Evolutionary conservation across 768 basidiomycete species (phyloP).

Genomic region (Multifurca ochricompacta): DNA sequence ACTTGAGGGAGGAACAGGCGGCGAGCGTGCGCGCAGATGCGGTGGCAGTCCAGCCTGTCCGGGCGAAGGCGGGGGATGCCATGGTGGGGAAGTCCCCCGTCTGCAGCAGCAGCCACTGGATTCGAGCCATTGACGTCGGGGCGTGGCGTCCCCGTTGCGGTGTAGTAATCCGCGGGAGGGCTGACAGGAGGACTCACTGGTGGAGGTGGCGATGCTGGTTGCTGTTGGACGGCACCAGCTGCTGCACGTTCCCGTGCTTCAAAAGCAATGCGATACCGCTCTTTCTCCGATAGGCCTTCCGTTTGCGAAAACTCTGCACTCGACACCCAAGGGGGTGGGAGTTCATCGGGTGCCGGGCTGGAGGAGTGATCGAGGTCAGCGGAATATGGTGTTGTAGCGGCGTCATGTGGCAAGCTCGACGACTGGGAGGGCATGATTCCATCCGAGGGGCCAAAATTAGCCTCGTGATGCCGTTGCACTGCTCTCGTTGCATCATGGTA

Average conservation of each 20-base stretch:
- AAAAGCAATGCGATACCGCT: conserved; percentile 51
- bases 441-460: conserved; percentile 20
- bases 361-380: not conserved
- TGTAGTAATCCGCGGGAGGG: conserved; percentile 12
- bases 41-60: conserved; percentile 21
- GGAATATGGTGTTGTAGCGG: not conserved
- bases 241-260: conserved; percentile 61
- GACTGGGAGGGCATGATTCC: conserved; percentile 21
- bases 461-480: conserved; percentile 20
- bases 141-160: not conserved
- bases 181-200: not conserved
- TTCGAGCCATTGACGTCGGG: conserved; percentile 33
- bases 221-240: conserved; percentile 14
- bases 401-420: not conserved
- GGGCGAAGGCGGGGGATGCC: conserved; percentile 21
- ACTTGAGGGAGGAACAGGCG: conserved; percentile 27
- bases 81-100: conserved; percentile 26
- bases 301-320: conserved; percentile 15
- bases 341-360: conserved; percentile 7
- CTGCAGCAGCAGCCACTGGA: conserved; percentile 25
- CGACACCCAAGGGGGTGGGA: conserved; percentile 22
- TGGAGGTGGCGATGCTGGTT: conserved; percentile 21
- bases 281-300: conserved; percentile 50
- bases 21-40: conserved; percentile 27
- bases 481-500: conserved; percentile 28